phyloP scores from a whole-genome alignment of 139 green algal genomes.

The Chlorella ohadii region DNA sequence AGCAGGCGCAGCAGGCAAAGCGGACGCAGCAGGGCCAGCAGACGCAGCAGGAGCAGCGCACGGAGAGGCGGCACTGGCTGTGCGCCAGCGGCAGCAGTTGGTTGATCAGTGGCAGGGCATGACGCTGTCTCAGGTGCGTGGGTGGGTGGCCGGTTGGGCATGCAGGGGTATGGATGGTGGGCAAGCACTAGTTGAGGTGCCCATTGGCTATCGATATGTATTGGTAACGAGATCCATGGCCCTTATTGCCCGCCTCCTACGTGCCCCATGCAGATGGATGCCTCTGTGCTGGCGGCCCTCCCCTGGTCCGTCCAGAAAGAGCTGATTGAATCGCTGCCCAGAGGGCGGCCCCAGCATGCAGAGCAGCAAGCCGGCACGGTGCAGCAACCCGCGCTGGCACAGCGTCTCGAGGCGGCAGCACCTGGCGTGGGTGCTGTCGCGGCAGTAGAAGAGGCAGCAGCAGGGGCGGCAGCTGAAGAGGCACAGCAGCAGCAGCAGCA shows the following conservation, averaged over 20 bases:
- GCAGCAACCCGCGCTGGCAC: too few species aligned
- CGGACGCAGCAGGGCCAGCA: not conserved
- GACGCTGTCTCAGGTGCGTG: constrained; percentile 8
- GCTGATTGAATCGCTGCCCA: constrained; percentile 26
- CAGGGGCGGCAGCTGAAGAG: not conserved
- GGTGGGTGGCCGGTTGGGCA: too few species aligned
- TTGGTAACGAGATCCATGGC: too few species aligned
- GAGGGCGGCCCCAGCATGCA: not conserved
- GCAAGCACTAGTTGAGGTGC: too few species aligned
- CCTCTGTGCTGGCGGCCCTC: constrained; percentile 38
- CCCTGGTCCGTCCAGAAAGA: constrained; percentile 46
- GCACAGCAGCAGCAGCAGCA: constrained; percentile 11
- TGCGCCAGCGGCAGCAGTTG: constrained; percentile 9
- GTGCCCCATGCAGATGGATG: constrained; percentile 49
- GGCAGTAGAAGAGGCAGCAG: not conserved
- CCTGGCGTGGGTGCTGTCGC: too few species aligned
- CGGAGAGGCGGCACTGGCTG: not conserved
- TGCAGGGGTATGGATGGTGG: too few species aligned
- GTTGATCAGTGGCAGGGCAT: constrained; percentile 24
- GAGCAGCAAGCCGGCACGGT: not conserved
- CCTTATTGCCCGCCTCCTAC: not conserved
- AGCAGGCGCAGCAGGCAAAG: not conserved
- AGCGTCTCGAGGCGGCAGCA: too few species aligned
- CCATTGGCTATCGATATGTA: too few species aligned
- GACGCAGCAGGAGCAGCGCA: not conserved